phyloP scores from a whole-genome alignment of 2,329 filamentous ascomycete genomes.

The Karstenula rhodostoma region DNA sequence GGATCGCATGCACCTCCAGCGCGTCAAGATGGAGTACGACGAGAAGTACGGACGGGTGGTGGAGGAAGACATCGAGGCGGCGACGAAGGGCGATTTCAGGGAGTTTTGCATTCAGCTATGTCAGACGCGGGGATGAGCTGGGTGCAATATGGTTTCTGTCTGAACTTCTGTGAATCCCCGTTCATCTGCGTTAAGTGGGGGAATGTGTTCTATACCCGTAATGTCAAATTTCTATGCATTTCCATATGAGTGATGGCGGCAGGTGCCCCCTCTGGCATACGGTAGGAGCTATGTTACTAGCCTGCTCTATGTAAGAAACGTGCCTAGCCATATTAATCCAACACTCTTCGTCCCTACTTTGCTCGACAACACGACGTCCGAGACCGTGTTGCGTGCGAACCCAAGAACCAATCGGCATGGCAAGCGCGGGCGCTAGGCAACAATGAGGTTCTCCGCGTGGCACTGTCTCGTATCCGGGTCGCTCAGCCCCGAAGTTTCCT shows the following conservation, averaged over 20 bases:
- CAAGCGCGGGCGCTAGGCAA: background rate
- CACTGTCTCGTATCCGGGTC: background rate
- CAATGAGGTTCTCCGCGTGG: background rate
- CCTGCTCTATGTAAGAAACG: too few relatives aligned
- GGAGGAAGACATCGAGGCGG: constrained; percentile 79
- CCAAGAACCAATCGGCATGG: background rate
- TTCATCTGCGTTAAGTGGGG: too few relatives aligned
- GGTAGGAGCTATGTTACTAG: too few relatives aligned
- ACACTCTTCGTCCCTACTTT: too few relatives aligned
- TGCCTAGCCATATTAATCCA: too few relatives aligned
- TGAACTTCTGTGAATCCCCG: too few relatives aligned
- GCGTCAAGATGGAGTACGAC: constrained; percentile 80
- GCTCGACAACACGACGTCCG: background rate
- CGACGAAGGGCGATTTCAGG: constrained; percentile 78
- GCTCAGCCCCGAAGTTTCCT: background rate
- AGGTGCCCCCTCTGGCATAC: too few relatives aligned
- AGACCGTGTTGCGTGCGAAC: background rate
- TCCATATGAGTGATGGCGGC: background rate
- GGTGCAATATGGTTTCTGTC: too few relatives aligned
- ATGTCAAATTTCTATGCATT: background rate
- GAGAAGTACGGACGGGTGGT: constrained; percentile 78
- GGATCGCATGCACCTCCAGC: constrained; percentile 82
- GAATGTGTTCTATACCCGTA: background rate
- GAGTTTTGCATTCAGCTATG: constrained; percentile 74
- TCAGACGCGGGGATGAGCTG: constrained; percentile 38